Evolutionary conservation across 305 asterid species (phyloP).

Genomic region (Caryopteris hybrid): DNA sequence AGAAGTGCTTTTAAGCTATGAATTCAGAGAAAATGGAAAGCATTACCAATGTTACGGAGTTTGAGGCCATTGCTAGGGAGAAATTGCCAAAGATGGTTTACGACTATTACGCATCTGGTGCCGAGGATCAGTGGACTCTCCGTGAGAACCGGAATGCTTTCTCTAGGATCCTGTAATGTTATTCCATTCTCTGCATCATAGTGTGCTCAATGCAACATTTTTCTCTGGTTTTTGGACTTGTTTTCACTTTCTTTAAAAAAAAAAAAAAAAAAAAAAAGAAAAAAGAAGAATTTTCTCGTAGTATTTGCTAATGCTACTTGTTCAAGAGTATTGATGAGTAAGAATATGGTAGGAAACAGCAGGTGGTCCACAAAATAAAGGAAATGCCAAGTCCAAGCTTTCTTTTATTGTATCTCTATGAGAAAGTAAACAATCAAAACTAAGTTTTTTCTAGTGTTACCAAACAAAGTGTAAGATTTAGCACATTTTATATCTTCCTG

Average conservation of each 20-base stretch:
- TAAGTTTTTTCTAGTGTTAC: not conserved
- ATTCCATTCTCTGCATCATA: not conserved
- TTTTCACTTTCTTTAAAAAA: not conserved
- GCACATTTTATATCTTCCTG: not conserved
- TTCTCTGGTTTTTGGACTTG: not conserved
- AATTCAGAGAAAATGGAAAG: slow-evolving; percentile 36
- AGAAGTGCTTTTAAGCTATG: slow-evolving; percentile 13
- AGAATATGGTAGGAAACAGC: not conserved
- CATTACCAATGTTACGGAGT: slow-evolving; percentile 83
- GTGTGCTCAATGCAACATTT: not conserved
- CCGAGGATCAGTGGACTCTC: slow-evolving; percentile 94
- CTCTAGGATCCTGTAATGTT: slow-evolving; percentile 64
- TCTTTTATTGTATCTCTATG: not conserved
- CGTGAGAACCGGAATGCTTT: slow-evolving; percentile 69
- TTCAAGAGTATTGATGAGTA: not conserved
- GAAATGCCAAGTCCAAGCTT: too few relatives aligned
- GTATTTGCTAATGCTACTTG: not conserved
- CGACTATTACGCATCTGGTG: slow-evolving; percentile 85
- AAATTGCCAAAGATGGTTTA: slow-evolving; percentile 82
- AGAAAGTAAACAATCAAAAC: not conserved
- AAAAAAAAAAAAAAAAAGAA: not conserved
- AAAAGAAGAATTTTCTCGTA: not conserved
- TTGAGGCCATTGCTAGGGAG: slow-evolving; percentile 63
- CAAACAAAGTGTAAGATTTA: not conserved
- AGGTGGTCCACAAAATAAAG: too few relatives aligned